Conservation (phyloP, 805 yeast genomes). For the Candida saitoana region DNA sequence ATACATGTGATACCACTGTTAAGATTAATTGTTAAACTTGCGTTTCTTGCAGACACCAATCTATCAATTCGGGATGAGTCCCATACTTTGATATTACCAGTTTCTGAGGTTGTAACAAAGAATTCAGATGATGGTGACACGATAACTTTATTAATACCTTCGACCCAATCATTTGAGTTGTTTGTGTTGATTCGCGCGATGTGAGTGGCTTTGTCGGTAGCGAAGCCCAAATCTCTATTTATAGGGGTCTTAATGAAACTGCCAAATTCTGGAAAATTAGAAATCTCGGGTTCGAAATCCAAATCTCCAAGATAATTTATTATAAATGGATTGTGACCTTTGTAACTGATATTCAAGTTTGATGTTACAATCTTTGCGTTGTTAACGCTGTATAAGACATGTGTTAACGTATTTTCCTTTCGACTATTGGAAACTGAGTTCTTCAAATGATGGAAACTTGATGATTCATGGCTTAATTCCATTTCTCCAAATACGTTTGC, state of each 20-base stretch:
- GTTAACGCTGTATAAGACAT: conserved; percentile 31
- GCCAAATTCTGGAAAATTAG: conserved; percentile 70
- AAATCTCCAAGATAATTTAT: conserved; percentile 50
- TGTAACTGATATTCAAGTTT: conserved; percentile 53
- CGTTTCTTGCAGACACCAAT: conserved; percentile 48
- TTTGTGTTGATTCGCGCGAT: conserved; percentile 65
- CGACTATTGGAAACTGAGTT: conserved; percentile 2
- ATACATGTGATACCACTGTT: conserved; percentile 49
- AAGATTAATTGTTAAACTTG: conserved; percentile 45
- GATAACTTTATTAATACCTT: conserved; percentile 50
- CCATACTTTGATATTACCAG: conserved; percentile 76
- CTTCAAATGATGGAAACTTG: conserved; percentile 1
- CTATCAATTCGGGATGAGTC: conserved; percentile 61
- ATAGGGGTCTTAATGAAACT: conserved; percentile 10
- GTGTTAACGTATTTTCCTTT: conserved; percentile 20
- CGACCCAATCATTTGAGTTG: conserved; percentile 33
- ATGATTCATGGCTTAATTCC: conserved; percentile 24
- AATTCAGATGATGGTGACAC: conserved; percentile 60
- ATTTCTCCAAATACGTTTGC: conserved; percentile 46
- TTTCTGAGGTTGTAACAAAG: conserved; percentile 74
- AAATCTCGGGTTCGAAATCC: conserved; percentile 52
- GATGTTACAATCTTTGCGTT: conserved; percentile 29
- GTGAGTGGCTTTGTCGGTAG: conserved; percentile 46
- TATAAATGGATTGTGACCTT: conserved; percentile 64
- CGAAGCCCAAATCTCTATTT: conserved; percentile 1